Percentiles rank a stretch among this genome's conserved stretches.
Evolutionary conservation across 2,329 filamentous ascomycete species (phyloP).

Genomic region (Clonostachys chloroleuca): DNA sequence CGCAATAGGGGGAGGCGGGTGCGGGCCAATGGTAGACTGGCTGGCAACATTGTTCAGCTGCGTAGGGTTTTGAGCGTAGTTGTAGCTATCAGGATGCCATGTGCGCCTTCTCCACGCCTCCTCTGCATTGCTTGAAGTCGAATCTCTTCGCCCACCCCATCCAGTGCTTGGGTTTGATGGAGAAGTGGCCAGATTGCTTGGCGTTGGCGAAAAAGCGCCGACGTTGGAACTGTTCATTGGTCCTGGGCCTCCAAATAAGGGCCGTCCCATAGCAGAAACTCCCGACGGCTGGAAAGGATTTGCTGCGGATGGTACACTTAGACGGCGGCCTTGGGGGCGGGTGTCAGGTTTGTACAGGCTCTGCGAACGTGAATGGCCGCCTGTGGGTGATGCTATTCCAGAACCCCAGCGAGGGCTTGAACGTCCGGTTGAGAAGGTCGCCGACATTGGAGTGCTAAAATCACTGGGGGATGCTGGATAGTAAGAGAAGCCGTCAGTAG

Average conservation of each 20-base stretch:
- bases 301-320: constrained; percentile 75
- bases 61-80: constrained; percentile 59
- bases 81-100: constrained; percentile 80
- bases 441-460: constrained; percentile 78
- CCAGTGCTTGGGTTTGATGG: constrained; percentile 62
- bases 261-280: constrained; percentile 48
- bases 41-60: constrained; percentile 75
- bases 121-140: constrained; percentile 57
- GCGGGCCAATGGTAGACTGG: constrained; percentile 55
- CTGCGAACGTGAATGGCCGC: constrained; percentile 63
- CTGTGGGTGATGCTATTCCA: constrained; percentile 66
- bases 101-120: constrained; percentile 80
- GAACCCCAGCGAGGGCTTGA: constrained; percentile 74
- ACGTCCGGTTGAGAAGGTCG: constrained; percentile 72
- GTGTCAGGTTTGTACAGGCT: constrained; percentile 65
- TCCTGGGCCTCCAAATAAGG: constrained; percentile 47
- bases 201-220: constrained; percentile 49
- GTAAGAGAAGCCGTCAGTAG: constrained; percentile 59
- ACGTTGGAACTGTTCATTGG: constrained; percentile 50
- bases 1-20: constrained; percentile 43
- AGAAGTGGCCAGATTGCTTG: constrained; percentile 55
- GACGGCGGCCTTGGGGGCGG: constrained; percentile 64
- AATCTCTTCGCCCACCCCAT: constrained; percentile 60
- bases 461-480: constrained; percentile 66
- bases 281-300: constrained; percentile 71